Conservation (phyloP, 768 basidiomycete species). For the Naganishia vaughanmartiniae region DNA sequence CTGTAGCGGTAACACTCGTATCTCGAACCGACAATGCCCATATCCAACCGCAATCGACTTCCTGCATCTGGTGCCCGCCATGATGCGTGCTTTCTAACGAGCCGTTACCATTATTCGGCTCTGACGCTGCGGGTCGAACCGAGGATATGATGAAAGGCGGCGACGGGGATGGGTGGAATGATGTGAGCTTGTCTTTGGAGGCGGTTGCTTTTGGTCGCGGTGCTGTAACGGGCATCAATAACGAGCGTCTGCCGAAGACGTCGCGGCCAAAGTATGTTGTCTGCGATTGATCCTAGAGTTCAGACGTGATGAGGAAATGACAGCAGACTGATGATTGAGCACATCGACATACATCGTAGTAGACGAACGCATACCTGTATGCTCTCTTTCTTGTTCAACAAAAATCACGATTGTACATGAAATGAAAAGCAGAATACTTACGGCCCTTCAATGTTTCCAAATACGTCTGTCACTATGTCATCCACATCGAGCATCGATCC, state of each 20-base stretch:
- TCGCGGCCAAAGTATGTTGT: constrained; percentile 45
- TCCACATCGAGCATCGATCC: constrained; percentile 36
- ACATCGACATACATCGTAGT: constrained; percentile 37
- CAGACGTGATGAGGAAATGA: neutral
- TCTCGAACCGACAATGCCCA: constrained; percentile 1
- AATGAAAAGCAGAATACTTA: constrained; percentile 33
- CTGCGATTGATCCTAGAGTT: constrained; percentile 28
- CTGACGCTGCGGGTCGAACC: neutral
- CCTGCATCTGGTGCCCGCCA: neutral
- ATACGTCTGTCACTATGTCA: constrained; percentile 30
- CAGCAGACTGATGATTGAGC: neutral
- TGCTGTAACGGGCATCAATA: constrained; percentile 35
- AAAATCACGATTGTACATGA: neutral
- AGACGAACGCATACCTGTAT: constrained; percentile 46
- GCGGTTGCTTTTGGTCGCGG: neutral
- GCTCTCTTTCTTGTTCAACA: neutral
- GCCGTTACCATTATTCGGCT: too few relatives aligned
- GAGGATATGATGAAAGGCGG: too few relatives aligned
- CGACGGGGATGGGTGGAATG: neutral
- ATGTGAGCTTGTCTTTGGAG: neutral
- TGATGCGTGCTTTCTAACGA: too few relatives aligned
- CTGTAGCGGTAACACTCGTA: neutral
- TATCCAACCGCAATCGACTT: constrained; percentile 11
- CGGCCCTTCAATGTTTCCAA: constrained; percentile 46
- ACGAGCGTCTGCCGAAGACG: constrained; percentile 46